phyloP scores from a whole-genome alignment of 1,284 basidiomycete genomes.

The Ceratobasidium sp. region DNA sequence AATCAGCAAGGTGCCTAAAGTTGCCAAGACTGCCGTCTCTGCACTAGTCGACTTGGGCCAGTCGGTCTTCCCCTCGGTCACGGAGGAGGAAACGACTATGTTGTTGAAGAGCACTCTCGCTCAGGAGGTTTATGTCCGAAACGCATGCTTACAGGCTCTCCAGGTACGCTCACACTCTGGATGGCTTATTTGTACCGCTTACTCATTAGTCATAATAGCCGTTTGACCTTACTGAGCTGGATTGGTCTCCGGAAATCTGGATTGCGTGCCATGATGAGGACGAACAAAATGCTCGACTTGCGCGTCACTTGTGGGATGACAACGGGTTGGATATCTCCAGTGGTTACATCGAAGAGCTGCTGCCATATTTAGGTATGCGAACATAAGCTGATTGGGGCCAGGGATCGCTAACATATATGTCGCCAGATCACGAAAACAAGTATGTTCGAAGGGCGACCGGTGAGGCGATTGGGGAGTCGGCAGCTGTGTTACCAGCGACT shows the following conservation, averaged over 20 bases:
- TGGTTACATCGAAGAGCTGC: slow-evolving; percentile 70
- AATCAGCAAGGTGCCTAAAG: slow-evolving; percentile 80
- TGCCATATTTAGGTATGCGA: slow-evolving; percentile 75
- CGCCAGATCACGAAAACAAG: slow-evolving; percentile 76
- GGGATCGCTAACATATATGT: slow-evolving; percentile 37
- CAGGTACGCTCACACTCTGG: slow-evolving; percentile 64
- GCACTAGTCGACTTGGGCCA: slow-evolving; percentile 86
- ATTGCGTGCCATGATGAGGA: slow-evolving; percentile 92
- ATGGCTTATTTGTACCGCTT: slow-evolving; percentile 15
- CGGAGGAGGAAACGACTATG: slow-evolving; percentile 69
- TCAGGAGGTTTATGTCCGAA: slow-evolving; percentile 91
- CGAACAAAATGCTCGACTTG: slow-evolving; percentile 88
- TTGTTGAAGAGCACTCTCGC: slow-evolving; percentile 80
- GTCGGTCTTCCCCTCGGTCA: slow-evolving; percentile 77
- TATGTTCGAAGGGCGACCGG: slow-evolving; percentile 86
- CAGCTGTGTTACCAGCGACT: slow-evolving; percentile 78
- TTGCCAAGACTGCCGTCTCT: slow-evolving; percentile 88
- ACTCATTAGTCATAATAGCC: slow-evolving; percentile 63
- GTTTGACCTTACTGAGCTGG: slow-evolving; percentile 93
- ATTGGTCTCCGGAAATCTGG: slow-evolving; percentile 92
- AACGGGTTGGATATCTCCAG: slow-evolving; percentile 93
- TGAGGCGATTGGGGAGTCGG: slow-evolving; percentile 79
- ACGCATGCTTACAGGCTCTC: slow-evolving; percentile 90
- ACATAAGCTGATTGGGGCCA: too few relatives aligned
- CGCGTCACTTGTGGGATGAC: slow-evolving; percentile 91